Conservation (phyloP, 2,329 filamentous ascomycete species). For the Scedosporium dehoogii region DNA sequence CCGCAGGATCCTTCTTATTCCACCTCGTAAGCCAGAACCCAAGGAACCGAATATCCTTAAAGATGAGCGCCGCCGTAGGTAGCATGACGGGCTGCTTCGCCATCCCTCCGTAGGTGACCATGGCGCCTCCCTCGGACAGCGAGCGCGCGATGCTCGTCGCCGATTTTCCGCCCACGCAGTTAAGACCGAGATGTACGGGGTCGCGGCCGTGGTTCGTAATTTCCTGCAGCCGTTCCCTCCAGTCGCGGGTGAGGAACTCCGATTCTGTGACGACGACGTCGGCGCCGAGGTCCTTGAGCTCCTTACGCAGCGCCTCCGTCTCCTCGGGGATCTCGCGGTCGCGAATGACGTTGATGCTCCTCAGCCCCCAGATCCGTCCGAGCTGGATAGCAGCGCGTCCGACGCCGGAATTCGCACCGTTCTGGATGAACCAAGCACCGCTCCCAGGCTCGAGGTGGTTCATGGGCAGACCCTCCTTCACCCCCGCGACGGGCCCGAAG, state of each 20-base stretch:
- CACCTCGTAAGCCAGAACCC: constrained; percentile 95
- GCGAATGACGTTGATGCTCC: constrained; percentile 82
- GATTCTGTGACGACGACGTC: constrained; percentile 46
- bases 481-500: constrained; percentile 46
- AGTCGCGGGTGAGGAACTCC: constrained; percentile 46
- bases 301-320: constrained; percentile 47
- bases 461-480: constrained; percentile 35
- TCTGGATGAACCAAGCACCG: constrained; percentile 91
- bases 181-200: constrained; percentile 67
- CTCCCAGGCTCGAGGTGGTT: constrained; percentile 33
- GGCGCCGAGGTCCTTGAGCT: constrained; percentile 45
- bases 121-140: constrained; percentile 55
- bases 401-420: constrained; percentile 90
- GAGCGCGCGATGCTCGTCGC: constrained; percentile 70
- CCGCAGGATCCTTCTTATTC: constrained; percentile 63
- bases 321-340: constrained; percentile 55
- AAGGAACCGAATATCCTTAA: constrained; percentile 79
- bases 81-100: constrained; percentile 73
- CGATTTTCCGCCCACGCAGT: constrained; percentile 87
- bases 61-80: constrained; percentile 80
- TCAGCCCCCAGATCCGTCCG: constrained; percentile 73
- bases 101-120: constrained; percentile 97
- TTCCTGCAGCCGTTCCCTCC: constrained; percentile 49
- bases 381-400: constrained; percentile 88
- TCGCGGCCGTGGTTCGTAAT: constrained; percentile 65